Evolutionary conservation across 768 basidiomycete species (phyloP).

Genomic region (Serendipita sp.): DNA sequence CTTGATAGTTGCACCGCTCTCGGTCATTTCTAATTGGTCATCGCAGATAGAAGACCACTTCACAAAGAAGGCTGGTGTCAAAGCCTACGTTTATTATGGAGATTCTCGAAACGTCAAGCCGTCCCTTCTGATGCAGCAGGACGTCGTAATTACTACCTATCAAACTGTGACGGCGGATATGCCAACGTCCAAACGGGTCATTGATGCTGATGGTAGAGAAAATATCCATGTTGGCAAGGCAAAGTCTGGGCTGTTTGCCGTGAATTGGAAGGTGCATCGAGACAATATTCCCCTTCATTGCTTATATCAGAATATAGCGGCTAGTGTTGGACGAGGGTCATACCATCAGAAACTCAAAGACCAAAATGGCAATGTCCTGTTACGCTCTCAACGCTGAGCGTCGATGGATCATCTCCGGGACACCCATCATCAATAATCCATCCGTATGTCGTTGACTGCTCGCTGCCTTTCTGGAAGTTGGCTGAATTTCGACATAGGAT

Average conservation of each 20-base stretch:
- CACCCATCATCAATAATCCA: slow-evolving; percentile 85
- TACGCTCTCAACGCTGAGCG: slow-evolving; percentile 48
- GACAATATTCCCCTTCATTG: slow-evolving; percentile 5
- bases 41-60: slow-evolving; percentile 70
- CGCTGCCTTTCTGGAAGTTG: background rate
- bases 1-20: slow-evolving; percentile 56
- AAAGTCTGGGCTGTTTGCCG: slow-evolving; percentile 42
- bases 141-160: slow-evolving; percentile 76
- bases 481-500: slow-evolving; percentile 34
- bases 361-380: slow-evolving; percentile 65
- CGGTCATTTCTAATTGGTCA: slow-evolving; percentile 79
- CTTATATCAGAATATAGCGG: slow-evolving; percentile 30
- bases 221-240: slow-evolving; percentile 49
- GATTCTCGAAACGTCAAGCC: slow-evolving; percentile 42
- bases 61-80: slow-evolving; percentile 30
- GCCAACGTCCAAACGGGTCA: slow-evolving; percentile 14
- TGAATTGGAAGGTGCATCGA: slow-evolving; percentile 61
- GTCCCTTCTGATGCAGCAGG: slow-evolving; percentile 45
- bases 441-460: slow-evolving; percentile 25
- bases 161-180: slow-evolving; percentile 47
- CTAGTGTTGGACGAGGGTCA: slow-evolving; percentile 85
- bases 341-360: slow-evolving; percentile 68
- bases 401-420: slow-evolving; percentile 71
- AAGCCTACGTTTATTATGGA: slow-evolving; percentile 56
- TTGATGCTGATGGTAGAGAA: slow-evolving; percentile 15